These are phyloP conservation scores for Diplogelasinospora grovesii DNA, from an alignment of 495 filamentous ascomycete species.

Conservation along the genomic window DNA sequence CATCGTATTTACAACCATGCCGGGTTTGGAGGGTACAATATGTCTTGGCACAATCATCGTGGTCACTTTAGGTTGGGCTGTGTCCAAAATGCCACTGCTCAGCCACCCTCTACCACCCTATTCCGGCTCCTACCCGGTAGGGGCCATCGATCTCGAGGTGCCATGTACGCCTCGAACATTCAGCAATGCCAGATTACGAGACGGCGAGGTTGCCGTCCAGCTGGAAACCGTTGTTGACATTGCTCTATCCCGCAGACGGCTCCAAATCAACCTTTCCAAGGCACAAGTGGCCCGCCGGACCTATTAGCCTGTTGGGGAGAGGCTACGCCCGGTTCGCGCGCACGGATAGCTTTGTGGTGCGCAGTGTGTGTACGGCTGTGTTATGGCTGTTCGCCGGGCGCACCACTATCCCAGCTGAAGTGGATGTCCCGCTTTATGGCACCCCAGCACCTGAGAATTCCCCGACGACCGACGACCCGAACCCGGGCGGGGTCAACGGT, in stretches of 20 bases:
- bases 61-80: too few species aligned
- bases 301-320: conserved; percentile 39
- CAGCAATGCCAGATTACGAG: conserved; percentile 32
- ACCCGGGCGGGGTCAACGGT: conserved; percentile 13
- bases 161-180: conserved; percentile 29
- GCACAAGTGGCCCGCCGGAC: conserved; percentile 44
- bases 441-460: conserved; percentile 13
- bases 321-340: conserved; percentile 43
- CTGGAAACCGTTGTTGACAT: conserved; percentile 43
- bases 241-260: conserved; percentile 39
- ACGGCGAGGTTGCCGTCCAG: conserved; percentile 32
- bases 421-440: conserved; percentile 35
- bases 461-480: conserved; percentile 11
- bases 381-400: conserved; percentile 31
- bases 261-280: neutral
- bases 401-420: conserved; percentile 39
- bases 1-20: too few species aligned
- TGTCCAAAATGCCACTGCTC: too few species aligned
- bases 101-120: conserved; percentile 38
- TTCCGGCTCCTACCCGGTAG: conserved; percentile 42
- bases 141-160: conserved; percentile 41
- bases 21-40: too few species aligned
- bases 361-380: conserved; percentile 27
- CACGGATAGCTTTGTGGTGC: conserved; percentile 35
- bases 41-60: too few species aligned